phyloP scores from a whole-genome alignment of 345 rosid genomes.

The Salix arbutifolia region DNA sequence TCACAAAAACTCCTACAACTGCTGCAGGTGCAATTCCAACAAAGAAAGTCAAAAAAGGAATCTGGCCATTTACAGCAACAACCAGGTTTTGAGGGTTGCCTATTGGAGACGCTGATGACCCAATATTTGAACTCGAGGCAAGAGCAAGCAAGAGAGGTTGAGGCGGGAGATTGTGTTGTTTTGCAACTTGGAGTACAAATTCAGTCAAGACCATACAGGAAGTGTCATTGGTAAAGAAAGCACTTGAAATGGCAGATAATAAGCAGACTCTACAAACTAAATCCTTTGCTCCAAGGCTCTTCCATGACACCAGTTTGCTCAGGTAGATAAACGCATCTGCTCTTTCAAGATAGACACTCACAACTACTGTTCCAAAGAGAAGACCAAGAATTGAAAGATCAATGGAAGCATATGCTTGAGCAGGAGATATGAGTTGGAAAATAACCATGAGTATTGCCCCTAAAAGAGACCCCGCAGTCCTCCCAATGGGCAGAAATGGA shows the following conservation, averaged over 20 bases:
- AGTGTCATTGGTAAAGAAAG: constrained; percentile 86
- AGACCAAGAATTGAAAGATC: constrained; percentile 84
- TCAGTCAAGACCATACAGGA: constrained; percentile 80
- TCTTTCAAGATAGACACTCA: constrained; percentile 70
- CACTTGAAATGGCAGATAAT: constrained; percentile 74
- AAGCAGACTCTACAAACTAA: constrained; percentile 61
- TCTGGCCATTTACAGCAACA: constrained; percentile 66
- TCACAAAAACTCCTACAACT: constrained; percentile 55
- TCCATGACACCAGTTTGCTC: constrained; percentile 67
- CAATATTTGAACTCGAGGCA: constrained; percentile 83
- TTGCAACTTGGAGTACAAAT: constrained; percentile 71
- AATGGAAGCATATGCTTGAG: constrained; percentile 73
- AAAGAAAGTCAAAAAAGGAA: constrained; percentile 60
- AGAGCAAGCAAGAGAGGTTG: constrained; percentile 73
- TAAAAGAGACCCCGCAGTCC: constrained; percentile 82
- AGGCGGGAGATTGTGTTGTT: constrained; percentile 75
- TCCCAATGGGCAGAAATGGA: constrained; percentile 71
- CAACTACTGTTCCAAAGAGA: constrained; percentile 88
- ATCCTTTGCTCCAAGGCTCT: constrained; percentile 68
- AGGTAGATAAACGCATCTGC: constrained; percentile 78
- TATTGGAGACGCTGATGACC: constrained; percentile 83
- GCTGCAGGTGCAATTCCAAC: constrained; percentile 61
- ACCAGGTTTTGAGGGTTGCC: constrained; percentile 88
- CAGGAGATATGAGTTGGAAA: constrained; percentile 60
- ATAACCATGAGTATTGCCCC: constrained; percentile 89